These are phyloP conservation scores for Rhizopogon vulgaris DNA, from an alignment of 768 basidiomycete genomes.

Conservation along the genomic window DNA sequence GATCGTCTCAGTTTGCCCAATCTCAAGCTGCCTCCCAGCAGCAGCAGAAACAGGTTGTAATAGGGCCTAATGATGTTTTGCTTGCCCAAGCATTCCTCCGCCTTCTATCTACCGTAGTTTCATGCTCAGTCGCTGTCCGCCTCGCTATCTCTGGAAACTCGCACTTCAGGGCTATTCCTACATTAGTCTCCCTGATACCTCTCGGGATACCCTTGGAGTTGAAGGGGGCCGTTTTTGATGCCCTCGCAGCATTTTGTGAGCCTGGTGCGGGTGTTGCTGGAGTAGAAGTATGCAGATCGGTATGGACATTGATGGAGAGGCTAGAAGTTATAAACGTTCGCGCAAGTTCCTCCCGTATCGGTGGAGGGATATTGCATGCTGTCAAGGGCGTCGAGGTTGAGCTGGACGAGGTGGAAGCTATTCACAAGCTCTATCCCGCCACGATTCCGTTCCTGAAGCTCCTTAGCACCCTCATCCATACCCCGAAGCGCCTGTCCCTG, in stretches of 20 bases:
- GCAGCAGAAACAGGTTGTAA: conserved; percentile 37
- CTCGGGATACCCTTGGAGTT: conserved; percentile 83
- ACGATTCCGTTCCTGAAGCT: conserved; percentile 86
- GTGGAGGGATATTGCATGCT: conserved; percentile 38
- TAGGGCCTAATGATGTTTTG: conserved; percentile 67
- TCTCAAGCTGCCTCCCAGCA: conserved; percentile 31
- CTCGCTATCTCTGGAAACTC: conserved; percentile 70
- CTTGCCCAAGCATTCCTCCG: conserved; percentile 78
- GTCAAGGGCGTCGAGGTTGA: conserved; percentile 81
- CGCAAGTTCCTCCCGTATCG: conserved; percentile 20
- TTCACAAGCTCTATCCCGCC: conserved; percentile 74
- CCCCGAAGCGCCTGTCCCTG: conserved; percentile 64
- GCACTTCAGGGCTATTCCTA: conserved; percentile 77
- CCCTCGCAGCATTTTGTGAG: conserved; percentile 76
- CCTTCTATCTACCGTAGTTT: conserved; percentile 70
- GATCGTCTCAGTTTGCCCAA: conserved; percentile 16
- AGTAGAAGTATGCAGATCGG: conserved; percentile 73
- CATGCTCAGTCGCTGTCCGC: conserved; percentile 71
- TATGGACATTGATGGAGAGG: conserved; percentile 83
- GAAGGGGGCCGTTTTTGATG: conserved; percentile 79
- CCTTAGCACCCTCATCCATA: conserved; percentile 77
- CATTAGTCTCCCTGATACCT: conserved; percentile 72
- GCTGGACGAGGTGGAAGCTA: conserved; percentile 81
- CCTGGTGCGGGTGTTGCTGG: conserved; percentile 71
- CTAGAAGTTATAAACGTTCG: conserved; percentile 80